These are phyloP conservation scores for Solanum medicagineum DNA, from an alignment of 257 asterid genomes.

Conservation along the genomic window DNA sequence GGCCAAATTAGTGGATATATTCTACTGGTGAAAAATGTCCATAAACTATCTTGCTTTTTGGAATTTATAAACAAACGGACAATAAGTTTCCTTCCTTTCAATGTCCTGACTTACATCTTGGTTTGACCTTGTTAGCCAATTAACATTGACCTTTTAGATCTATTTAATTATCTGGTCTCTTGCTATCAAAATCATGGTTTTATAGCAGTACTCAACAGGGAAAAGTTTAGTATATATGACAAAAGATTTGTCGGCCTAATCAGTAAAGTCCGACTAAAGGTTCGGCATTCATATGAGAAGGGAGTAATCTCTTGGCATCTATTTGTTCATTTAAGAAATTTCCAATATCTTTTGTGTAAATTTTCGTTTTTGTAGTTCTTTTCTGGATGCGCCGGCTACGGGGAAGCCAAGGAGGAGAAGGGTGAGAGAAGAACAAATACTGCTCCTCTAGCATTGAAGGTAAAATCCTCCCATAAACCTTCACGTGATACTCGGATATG, in stretches of 20 bases:
- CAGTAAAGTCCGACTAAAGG: background rate
- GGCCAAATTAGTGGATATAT: background rate
- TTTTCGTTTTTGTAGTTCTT: background rate
- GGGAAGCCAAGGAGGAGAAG: background rate
- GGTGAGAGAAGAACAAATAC: background rate
- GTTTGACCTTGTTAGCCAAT: background rate
- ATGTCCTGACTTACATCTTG: background rate
- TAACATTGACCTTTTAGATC: background rate
- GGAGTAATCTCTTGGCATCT: background rate
- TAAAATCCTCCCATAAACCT: background rate
- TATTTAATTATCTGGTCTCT: background rate
- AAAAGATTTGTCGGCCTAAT: background rate
- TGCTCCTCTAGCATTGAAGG: background rate
- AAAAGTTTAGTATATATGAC: background rate
- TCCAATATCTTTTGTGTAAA: background rate
- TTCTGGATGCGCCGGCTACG: background rate
- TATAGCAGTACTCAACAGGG: background rate
- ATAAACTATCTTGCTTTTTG: background rate
- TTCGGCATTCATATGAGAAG: background rate
- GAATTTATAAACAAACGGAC: background rate
- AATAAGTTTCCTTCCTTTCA: background rate
- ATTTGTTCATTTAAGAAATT: background rate
- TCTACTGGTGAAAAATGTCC: background rate
- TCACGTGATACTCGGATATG: background rate
- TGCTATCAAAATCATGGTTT: background rate